Evolutionary conservation across 371 early-diverging fungal genomes (phyloP).

Genomic region (Chytridiales sp.): DNA sequence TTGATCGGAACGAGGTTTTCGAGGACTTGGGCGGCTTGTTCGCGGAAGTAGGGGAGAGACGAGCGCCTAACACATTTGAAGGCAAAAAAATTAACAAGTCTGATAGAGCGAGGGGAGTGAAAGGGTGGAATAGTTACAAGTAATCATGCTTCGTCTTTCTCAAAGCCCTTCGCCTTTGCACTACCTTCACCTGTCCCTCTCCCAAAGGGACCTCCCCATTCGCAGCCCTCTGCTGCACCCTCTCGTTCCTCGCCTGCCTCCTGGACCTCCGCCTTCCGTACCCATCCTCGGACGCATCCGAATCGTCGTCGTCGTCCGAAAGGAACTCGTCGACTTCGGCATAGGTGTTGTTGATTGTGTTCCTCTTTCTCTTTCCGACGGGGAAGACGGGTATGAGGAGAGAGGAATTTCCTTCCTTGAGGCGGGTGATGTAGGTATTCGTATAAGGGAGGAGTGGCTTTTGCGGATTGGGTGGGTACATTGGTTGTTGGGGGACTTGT

Average conservation of each 20-base stretch:
- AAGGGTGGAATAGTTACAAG: slow-evolving; percentile 24
- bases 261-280: neutral
- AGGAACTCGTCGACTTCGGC: slow-evolving; percentile 4
- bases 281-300: slow-evolving; percentile 19
- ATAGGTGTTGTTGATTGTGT: slow-evolving; percentile 1
- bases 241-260: slow-evolving; percentile 1
- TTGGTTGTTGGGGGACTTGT: too few species aligned
- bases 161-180: slow-evolving; percentile 16
- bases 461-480: too few species aligned
- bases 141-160: slow-evolving; percentile 20
- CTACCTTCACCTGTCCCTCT: slow-evolving; percentile 15
- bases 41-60: slow-evolving; percentile 28
- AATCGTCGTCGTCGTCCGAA: slow-evolving; percentile 15
- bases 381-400: slow-evolving; percentile 12
- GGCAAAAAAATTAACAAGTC: slow-evolving; percentile 6
- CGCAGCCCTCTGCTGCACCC: neutral
- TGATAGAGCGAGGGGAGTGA: slow-evolving; percentile 10
- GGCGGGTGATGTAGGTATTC: slow-evolving; percentile 20
- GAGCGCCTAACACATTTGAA: too few species aligned
- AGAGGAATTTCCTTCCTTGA: slow-evolving; percentile 20
- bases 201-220: neutral
- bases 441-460: slow-evolving; percentile 16
- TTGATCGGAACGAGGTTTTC: slow-evolving; percentile 77
- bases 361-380: slow-evolving; percentile 26
- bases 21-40: slow-evolving; percentile 14